Conservation (phyloP, 306 rosid species). For the Begonia fuchsioides region DNA sequence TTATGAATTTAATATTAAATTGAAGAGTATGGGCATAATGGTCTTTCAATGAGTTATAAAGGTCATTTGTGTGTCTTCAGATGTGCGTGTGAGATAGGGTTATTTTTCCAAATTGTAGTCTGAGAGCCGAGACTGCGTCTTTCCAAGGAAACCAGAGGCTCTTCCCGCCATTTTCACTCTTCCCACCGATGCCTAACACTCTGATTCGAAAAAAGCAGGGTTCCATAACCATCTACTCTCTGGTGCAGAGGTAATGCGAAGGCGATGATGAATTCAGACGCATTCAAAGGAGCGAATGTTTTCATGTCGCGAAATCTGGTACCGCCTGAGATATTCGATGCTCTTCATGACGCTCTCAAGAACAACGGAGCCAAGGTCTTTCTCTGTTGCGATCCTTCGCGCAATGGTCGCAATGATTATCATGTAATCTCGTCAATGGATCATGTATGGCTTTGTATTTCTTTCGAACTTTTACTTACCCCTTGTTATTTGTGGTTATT, state of each 20-base stretch:
- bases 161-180: not conserved
- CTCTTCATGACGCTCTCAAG: conserved; percentile 78
- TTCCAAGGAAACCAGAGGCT: too few species aligned
- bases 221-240: not conserved
- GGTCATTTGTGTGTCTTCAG: too few species aligned
- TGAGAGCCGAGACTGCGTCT: too few species aligned
- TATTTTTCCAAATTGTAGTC: too few species aligned
- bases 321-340: conserved; percentile 75
- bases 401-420: conserved; percentile 56
- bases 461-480: not conserved
- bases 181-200: not conserved
- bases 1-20: too few species aligned
- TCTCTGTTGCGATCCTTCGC: conserved; percentile 81
- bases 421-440: conserved; percentile 62
- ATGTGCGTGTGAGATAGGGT: too few species aligned
- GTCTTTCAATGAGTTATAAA: too few species aligned
- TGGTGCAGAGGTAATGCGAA: conserved; percentile 1
- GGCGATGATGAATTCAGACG: conserved; percentile 43
- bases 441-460: conserved; percentile 29
- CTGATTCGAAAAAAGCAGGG: not conserved
- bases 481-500: not conserved
- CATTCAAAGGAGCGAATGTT: conserved; percentile 58
- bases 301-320: conserved; percentile 89
- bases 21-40: too few species aligned
- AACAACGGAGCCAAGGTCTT: conserved; percentile 57